These are phyloP conservation scores for Schizosaccharomyces versatilis DNA, from an alignment of 1,139 yeast species.

Conservation along the genomic window DNA sequence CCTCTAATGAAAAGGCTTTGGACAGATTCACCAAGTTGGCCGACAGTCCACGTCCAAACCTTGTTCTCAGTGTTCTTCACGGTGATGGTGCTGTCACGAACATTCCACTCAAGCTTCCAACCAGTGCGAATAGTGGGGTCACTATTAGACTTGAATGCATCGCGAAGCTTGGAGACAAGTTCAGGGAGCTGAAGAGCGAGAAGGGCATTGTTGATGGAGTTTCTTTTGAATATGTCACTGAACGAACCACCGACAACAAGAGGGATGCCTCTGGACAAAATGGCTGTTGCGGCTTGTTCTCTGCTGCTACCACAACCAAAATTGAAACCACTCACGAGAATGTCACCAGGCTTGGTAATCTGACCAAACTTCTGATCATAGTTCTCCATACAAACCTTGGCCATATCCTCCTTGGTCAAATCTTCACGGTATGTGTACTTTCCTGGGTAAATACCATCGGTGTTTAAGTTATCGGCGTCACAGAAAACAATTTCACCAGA, in stretches of 20 bases:
- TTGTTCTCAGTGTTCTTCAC: slow-evolving; percentile 47
- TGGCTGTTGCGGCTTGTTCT: slow-evolving; percentile 96
- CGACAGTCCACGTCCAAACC: slow-evolving; percentile 56
- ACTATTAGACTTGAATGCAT: slow-evolving; percentile 31
- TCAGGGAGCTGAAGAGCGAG: slow-evolving; percentile 84
- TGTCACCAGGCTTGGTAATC: slow-evolving; percentile 72
- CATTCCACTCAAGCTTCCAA: slow-evolving; percentile 84
- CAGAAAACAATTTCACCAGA: slow-evolving; percentile 83
- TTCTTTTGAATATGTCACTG: slow-evolving; percentile 88
- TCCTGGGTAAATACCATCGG: slow-evolving; percentile 97
- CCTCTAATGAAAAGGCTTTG: slow-evolving; percentile 95
- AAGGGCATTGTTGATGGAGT: slow-evolving; percentile 85
- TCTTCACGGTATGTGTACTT: slow-evolving; percentile 97
- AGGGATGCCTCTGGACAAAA: slow-evolving; percentile 78
- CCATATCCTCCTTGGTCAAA: slow-evolving; percentile 83
- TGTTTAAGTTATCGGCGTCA: slow-evolving; percentile 92
- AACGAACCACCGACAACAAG: slow-evolving; percentile 91
- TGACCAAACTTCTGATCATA: slow-evolving; percentile 69
- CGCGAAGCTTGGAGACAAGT: slow-evolving; percentile 54
- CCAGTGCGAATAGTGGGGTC: slow-evolving; percentile 88
- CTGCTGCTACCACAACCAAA: slow-evolving; percentile 98
- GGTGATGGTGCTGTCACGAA: slow-evolving; percentile 54
- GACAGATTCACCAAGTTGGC: slow-evolving; percentile 81
- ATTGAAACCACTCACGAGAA: slow-evolving; percentile 75
- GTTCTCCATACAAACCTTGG: slow-evolving; percentile 97